phyloP scores from a whole-genome alignment of 2,329 filamentous ascomycete genomes.

The Xylariaceae sp. region DNA sequence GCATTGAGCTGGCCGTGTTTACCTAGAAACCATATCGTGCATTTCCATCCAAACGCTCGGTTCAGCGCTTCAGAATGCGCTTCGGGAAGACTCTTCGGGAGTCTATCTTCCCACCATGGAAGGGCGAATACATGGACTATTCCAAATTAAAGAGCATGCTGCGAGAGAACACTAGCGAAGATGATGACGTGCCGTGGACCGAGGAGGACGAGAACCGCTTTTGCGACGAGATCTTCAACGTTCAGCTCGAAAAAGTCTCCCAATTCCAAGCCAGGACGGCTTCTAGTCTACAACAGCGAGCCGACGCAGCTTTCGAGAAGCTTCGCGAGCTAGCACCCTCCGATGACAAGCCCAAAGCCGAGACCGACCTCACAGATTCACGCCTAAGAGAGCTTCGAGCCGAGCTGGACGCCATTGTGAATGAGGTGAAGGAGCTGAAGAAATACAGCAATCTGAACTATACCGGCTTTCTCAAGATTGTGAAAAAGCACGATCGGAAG shows the following conservation, averaged over 20 bases:
- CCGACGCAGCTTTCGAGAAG: constrained; percentile 67
- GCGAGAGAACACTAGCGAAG: constrained; percentile 72
- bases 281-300: constrained; percentile 59
- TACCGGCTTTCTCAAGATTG: constrained; percentile 96
- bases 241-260: constrained; percentile 94
- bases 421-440: constrained; percentile 90
- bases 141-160: constrained; percentile 88
- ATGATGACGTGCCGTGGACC: constrained; percentile 78
- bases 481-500: constrained; percentile 98
- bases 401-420: constrained; percentile 86
- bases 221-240: constrained; percentile 93
- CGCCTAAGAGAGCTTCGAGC: constrained; percentile 73
- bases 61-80: constrained; percentile 66
- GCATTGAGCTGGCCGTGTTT: too few species aligned
- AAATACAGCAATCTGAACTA: constrained; percentile 97
- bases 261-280: constrained; percentile 85
- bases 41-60: background rate
- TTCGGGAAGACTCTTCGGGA: constrained; percentile 89
- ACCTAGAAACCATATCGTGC: too few species aligned
- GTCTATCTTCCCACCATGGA: constrained; percentile 86
- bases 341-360: constrained; percentile 62
- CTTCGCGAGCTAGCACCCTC: constrained; percentile 81
- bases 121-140: constrained; percentile 95
- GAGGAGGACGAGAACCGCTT: constrained; percentile 93
- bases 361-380: constrained; percentile 56